A percentile compares a stretch with the other conserved stretches of the same genome.
phyloP scores from a whole-genome alignment of 108 stramenopile genomes.

The Skeletonema menzelii region DNA sequence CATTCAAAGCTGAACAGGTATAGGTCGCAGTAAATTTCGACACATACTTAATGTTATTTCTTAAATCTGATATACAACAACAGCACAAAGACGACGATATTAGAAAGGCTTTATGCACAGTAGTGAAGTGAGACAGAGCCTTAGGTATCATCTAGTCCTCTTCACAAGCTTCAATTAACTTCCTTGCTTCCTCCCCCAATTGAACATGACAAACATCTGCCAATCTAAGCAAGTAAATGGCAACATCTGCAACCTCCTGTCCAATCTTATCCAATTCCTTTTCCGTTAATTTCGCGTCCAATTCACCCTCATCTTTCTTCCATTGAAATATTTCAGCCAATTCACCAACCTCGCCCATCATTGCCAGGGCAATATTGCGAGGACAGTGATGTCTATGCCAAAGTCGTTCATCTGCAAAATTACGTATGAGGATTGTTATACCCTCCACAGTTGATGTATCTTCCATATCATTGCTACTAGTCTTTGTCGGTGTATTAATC shows the following conservation, averaged over 20 bases:
- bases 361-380: slow-evolving; percentile 79
- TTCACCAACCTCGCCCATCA: slow-evolving; percentile 92
- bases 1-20: too few relatives aligned
- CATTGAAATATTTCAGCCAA: slow-evolving; percentile 91
- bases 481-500: slow-evolving; percentile 22
- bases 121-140: neutral
- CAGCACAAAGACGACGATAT: neutral
- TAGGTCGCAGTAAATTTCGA: too few relatives aligned
- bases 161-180: neutral
- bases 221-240: slow-evolving; percentile 87
- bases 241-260: slow-evolving; percentile 93
- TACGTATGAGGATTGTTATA: slow-evolving; percentile 39
- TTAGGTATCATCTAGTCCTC: neutral
- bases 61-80: too few relatives aligned
- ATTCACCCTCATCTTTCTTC: slow-evolving; percentile 47
- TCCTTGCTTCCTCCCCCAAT: slow-evolving; percentile 19
- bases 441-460: slow-evolving; percentile 32
- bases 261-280: slow-evolving; percentile 70
- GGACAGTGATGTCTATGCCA: slow-evolving; percentile 89
- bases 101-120: neutral
- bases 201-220: slow-evolving; percentile 64
- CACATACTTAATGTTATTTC: too few relatives aligned
- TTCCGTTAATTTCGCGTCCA: slow-evolving; percentile 9
- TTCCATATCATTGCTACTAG: slow-evolving; percentile 18
- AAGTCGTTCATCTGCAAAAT: slow-evolving; percentile 67